Base-by-base conservation (phyloP, 2,329 filamentous ascomycete genomes). In the Ophiosphaerella herpotricha region DNA sequence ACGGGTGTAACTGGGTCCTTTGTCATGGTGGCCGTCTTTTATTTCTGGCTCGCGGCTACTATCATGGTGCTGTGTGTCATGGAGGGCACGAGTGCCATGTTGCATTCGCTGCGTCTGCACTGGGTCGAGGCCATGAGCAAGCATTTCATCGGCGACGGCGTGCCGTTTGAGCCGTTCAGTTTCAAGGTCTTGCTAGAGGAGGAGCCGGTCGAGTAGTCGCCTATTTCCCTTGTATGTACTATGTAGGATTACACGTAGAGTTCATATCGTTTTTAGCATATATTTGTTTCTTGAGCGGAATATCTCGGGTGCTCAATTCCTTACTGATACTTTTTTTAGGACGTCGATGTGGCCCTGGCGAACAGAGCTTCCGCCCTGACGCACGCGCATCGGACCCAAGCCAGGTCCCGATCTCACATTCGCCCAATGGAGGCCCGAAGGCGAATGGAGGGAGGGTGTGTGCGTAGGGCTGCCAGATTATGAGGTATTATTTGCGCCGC, bases 91-190 rank as follows among this genome's bases (percentile, higher is more conserved):
- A 93, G 89, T 75, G 92, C 92, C 65, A 97, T 97, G 92, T 81
- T 96, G 77, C 91, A 96, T 78, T 90, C 87, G 53, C 82, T 97
- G 63, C 85, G 92, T 80, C 79, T 97, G 68, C 92, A 96, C 64
- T 97, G 92, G 92, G 92, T 97, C 56, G 93, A 97, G 76, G 93
- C 92, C 14, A 97, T 97, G 85, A 95, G 90, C 77, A 96, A 96
- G 80, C 93, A 96, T 80, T 95, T 95, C 75, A 87, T 96, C 71
- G 94, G 94, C 67, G 89, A 90, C 52, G 92, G 92, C 54, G 67
- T 91, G 74, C 82, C 91, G 1, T 97, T 97, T 75, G 81, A 87
- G 68, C 92, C 92, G 4, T 96, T 97, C 72, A 94, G 89, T 57
- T 97, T 97, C 74, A 85, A 87, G 77, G 80, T 84, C 32, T 77